Percentiles rank a stretch among this genome's conserved stretches.
phyloP scores from a whole-genome alignment of 116 monocot genomes.

The Zostera marina region DNA sequence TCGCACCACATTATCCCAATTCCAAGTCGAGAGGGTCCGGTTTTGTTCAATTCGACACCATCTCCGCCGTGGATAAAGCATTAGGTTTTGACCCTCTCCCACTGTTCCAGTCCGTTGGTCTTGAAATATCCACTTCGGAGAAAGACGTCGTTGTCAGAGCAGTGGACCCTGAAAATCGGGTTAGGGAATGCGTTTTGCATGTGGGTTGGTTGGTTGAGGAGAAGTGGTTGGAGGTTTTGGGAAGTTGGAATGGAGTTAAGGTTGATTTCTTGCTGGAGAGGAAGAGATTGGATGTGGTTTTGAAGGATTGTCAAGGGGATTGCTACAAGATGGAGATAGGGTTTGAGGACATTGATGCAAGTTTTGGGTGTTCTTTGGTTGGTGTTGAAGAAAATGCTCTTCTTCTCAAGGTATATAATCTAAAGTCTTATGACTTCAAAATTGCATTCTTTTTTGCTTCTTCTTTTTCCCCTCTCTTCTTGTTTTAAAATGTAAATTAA shows the following conservation, averaged over 20 bases:
- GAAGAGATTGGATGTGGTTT: conserved; percentile 29
- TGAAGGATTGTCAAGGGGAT: conserved; percentile 19
- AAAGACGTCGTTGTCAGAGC: conserved; percentile 48
- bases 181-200: conserved; percentile 17
- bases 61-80: conserved; percentile 27
- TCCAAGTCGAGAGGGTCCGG: conserved; percentile 57
- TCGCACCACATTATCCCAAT: conserved; percentile 29
- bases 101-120: conserved; percentile 22
- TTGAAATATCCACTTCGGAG: conserved; percentile 15
- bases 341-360: conserved; percentile 33
- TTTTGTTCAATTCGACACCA: conserved; percentile 63
- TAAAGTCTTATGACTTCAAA: background rate
- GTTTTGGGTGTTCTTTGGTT: conserved; percentile 26
- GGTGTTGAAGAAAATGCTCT: conserved; percentile 23
- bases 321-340: conserved; percentile 49
- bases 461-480: background rate
- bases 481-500: too few species aligned
- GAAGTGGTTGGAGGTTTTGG: conserved; percentile 34
- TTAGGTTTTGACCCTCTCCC: conserved; percentile 21
- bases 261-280: conserved; percentile 67
- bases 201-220: conserved; percentile 36
- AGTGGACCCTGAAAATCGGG: conserved; percentile 13
- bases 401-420: conserved; percentile 37
- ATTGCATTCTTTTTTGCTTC: background rate
- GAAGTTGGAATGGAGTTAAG: conserved; percentile 32